Percentiles rank a stretch among this genome's conserved stretches.
Evolutionary conservation across 768 basidiomycete genomes (phyloP).

Genomic region (Dacryopinax primogenitus): DNA sequence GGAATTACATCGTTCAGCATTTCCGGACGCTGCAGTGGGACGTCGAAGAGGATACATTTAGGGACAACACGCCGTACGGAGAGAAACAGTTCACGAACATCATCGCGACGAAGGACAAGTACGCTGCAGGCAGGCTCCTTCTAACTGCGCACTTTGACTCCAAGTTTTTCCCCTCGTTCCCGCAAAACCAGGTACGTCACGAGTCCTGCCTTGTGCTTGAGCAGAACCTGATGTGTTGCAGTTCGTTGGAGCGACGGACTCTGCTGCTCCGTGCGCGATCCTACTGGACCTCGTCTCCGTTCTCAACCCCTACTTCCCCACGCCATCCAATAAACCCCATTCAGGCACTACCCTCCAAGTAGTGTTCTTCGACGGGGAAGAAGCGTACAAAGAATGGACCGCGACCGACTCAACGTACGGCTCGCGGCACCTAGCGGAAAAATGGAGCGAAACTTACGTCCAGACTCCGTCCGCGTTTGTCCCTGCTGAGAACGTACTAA

Average conservation of each 20-base stretch:
- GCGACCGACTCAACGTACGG: constrained; percentile 85
- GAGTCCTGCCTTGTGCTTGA: constrained; percentile 5
- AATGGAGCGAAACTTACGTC: constrained; percentile 64
- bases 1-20: constrained; percentile 63
- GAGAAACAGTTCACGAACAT: constrained; percentile 71
- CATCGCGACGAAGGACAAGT: constrained; percentile 89
- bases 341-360: constrained; percentile 79
- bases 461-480: constrained; percentile 33
- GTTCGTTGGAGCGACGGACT: constrained; percentile 97
- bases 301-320: constrained; percentile 54
- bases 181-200: constrained; percentile 55
- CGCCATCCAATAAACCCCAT: constrained; percentile 18
- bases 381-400: constrained; percentile 87
- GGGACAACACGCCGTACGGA: constrained; percentile 68
- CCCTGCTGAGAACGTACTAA: constrained; percentile 48
- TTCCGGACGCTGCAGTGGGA: constrained; percentile 72
- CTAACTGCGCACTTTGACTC: constrained; percentile 91
- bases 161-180: constrained; percentile 65
- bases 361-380: constrained; percentile 95
- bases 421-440: constrained; percentile 85
- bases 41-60: constrained; percentile 73
- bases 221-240: constrained; percentile 26
- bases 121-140: constrained; percentile 63
- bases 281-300: constrained; percentile 84
- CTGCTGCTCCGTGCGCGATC: constrained; percentile 88